Percentiles rank a stretch among this genome's conserved stretches.
Evolutionary conservation across 768 basidiomycete genomes (phyloP).

Genomic region (Tulasnella sp.): DNA sequence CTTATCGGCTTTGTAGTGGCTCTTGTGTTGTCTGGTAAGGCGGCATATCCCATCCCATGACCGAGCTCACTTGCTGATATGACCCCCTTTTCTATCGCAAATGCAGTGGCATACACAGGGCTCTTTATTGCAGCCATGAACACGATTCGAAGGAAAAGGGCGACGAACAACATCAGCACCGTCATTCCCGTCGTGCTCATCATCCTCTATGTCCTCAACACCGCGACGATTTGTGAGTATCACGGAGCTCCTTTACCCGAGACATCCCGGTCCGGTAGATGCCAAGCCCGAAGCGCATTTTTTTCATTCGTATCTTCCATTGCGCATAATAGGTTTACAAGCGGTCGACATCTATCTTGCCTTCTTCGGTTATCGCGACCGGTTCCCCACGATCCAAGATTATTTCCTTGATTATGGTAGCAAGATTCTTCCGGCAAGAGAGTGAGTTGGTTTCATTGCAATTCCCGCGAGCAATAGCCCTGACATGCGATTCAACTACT

Average conservation of each 20-base stretch:
- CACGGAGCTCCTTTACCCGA: neutral
- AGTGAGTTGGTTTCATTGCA: neutral
- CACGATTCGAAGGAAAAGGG: neutral
- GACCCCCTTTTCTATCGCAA: neutral
- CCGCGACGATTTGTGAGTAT: slow-evolving; percentile 1
- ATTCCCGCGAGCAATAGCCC: neutral
- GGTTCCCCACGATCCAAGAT: neutral
- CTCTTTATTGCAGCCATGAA: slow-evolving; percentile 5
- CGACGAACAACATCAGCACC: neutral
- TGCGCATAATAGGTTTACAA: slow-evolving; percentile 4
- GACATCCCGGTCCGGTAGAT: neutral
- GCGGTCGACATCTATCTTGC: slow-evolving; percentile 4
- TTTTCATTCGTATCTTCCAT: neutral
- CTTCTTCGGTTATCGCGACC: neutral
- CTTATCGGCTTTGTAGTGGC: slow-evolving; percentile 1
- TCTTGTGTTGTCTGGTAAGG: slow-evolving; percentile 3
- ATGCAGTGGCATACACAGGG: slow-evolving; percentile 3
- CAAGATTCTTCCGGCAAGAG: slow-evolving; percentile 5
- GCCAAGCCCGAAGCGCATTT: neutral
- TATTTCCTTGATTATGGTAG: slow-evolving; percentile 10
- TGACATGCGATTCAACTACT: neutral
- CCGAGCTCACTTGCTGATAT: neutral
- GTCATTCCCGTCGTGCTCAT: slow-evolving; percentile 2
- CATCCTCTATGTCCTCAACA: slow-evolving; percentile 5
- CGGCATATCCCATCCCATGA: neutral